A percentile compares a stretch with the other conserved stretches of the same genome.
phyloP scores from a whole-genome alignment of 257 asterid genomes.

The Pogostemon cablin region DNA sequence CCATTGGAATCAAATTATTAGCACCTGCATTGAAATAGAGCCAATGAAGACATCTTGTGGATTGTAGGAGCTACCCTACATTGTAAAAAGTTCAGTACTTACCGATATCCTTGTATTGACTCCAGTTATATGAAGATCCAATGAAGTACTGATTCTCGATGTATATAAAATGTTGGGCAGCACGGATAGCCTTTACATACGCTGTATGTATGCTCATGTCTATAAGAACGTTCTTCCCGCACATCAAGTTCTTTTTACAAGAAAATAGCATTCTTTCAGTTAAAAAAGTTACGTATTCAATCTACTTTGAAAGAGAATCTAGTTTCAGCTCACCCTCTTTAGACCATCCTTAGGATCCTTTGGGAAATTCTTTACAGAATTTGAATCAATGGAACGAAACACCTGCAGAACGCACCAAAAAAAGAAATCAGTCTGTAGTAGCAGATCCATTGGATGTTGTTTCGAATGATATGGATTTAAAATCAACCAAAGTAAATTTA shows the following conservation, averaged over 20 bases:
- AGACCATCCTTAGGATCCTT: conserved; percentile 91
- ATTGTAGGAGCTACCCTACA: no score
- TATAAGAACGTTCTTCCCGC: conserved; percentile 94
- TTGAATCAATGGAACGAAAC: conserved; percentile 97
- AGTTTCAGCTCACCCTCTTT: conserved; percentile 55
- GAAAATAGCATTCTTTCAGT: conserved; percentile 21
- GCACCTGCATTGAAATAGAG: conserved; percentile 66
- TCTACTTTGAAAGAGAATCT: conserved; percentile 13
- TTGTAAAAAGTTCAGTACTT: conserved; percentile 26
- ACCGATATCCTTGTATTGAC: conserved; percentile 79
- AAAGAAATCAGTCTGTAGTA: conserved; percentile 20
- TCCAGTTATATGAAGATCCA: conserved; percentile 95
- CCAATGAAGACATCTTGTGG: conserved; percentile 1
- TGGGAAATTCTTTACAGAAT: conserved; percentile 90
- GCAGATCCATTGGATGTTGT: neutral
- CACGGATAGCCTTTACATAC: conserved; percentile 87
- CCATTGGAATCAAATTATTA: conserved; percentile 93
- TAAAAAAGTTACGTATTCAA: neutral
- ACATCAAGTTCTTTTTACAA: conserved; percentile 70
- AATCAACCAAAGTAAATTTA: neutral
- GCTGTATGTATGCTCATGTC: conserved; percentile 99
- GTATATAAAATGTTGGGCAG: conserved; percentile 93
- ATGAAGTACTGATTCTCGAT: conserved; percentile 97
- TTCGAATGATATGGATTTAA: neutral
- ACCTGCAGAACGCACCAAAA: conserved; percentile 48